These are phyloP conservation scores for Moesziomyces sp. DNA, from an alignment of 1,284 basidiomycete genomes.

Conservation along the genomic window DNA sequence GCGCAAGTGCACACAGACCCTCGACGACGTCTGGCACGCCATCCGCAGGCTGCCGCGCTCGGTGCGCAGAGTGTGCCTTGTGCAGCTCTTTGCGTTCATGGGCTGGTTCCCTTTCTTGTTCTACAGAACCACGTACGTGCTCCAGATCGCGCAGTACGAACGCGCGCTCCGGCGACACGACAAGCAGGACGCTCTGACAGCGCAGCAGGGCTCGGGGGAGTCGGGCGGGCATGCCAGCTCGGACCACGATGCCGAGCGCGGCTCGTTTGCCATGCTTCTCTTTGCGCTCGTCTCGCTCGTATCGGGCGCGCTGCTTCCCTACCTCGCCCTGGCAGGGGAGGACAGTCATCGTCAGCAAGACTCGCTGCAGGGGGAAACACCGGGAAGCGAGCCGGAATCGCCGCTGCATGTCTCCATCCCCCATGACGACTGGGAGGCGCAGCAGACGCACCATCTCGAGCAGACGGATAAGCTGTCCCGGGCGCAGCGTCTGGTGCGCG, in stretches of 20 bases:
- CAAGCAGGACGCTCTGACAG: constrained; percentile 4
- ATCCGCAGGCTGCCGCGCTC: constrained; percentile 55
- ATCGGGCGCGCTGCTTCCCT: constrained; percentile 52
- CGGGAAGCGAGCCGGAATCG: constrained; percentile 2
- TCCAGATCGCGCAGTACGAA: constrained; percentile 83
- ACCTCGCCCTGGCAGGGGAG: constrained; percentile 51
- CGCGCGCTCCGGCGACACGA: constrained; percentile 73
- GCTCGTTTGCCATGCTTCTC: constrained; percentile 62
- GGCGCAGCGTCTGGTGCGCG: constrained; percentile 17
- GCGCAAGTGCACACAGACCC: constrained; percentile 14
- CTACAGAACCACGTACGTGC: constrained; percentile 84
- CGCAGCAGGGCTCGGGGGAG: background rate
- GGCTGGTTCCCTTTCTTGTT: constrained; percentile 73
- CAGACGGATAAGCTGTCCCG: constrained; percentile 17
- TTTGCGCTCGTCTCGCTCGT: constrained; percentile 59
- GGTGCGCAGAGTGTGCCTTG: constrained; percentile 74
- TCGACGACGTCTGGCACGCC: constrained; percentile 52
- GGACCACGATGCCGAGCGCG: constrained; percentile 53
- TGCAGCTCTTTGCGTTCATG: constrained; percentile 91
- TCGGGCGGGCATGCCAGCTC: constrained; percentile 3
- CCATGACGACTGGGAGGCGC: constrained; percentile 8
- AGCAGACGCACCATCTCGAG: constrained; percentile 5
- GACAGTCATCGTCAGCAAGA: constrained; percentile 2
- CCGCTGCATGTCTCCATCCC: constrained; percentile 8
- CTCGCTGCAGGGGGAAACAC: background rate